Conservation (phyloP, 1,284 basidiomycete genomes). For the Rhizoctonia solani region DNA sequence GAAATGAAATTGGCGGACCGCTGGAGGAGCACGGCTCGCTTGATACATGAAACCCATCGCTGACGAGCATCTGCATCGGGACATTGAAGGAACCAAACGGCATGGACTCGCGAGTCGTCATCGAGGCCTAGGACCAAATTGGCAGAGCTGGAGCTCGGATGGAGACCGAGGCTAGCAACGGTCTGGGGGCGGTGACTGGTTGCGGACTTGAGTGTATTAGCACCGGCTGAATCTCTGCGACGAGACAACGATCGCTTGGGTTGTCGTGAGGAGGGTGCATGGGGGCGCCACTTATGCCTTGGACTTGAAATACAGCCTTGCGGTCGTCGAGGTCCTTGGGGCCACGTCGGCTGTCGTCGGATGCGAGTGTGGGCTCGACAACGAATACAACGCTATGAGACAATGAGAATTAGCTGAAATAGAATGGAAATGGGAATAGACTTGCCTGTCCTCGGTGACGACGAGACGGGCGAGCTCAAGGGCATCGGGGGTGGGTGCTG, state of each 20-base stretch:
- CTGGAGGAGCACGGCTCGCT: constrained; percentile 68
- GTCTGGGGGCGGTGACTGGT: constrained; percentile 58
- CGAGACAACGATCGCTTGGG: constrained; percentile 1
- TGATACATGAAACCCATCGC: constrained; percentile 72
- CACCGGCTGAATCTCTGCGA: constrained; percentile 1
- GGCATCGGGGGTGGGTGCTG: constrained; percentile 25
- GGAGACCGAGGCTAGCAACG: constrained; percentile 66
- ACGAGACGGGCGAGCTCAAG: constrained; percentile 24
- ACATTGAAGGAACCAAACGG: constrained; percentile 72
- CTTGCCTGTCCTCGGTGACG: constrained; percentile 32
- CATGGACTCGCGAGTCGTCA: constrained; percentile 54
- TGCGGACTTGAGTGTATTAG: neutral
- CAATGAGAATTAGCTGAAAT: too few species aligned
- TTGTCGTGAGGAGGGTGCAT: neutral
- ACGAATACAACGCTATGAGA: constrained; percentile 25
- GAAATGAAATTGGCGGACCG: constrained; percentile 52
- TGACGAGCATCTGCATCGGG: constrained; percentile 62
- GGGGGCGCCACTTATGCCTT: constrained; percentile 28
- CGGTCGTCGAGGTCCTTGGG: constrained; percentile 13
- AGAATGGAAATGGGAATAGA: neutral
- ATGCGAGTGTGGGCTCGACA: constrained; percentile 19
- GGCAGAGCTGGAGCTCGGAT: constrained; percentile 52
- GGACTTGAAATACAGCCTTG: constrained; percentile 25
- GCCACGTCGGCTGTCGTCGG: constrained; percentile 23
- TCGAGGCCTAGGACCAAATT: constrained; percentile 43